Conservation (phyloP, 1,284 basidiomycete species). For the Athelia sp. region DNA sequence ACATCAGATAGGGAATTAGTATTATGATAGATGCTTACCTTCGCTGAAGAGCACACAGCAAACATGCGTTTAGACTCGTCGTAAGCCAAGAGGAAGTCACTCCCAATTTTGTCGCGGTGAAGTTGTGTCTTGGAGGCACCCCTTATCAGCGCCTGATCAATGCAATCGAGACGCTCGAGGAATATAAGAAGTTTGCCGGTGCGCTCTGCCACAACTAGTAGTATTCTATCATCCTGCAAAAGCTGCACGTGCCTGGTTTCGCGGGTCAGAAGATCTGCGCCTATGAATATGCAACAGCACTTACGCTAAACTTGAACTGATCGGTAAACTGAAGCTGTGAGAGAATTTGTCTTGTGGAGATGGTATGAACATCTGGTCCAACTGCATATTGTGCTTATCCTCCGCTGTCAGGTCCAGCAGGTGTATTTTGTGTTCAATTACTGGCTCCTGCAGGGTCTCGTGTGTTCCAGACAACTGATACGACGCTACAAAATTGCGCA, state of each 20-base stretch:
- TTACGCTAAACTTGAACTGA: slow-evolving; percentile 30
- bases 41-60: slow-evolving; percentile 34
- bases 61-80: slow-evolving; percentile 46
- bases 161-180: slow-evolving; percentile 26
- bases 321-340: slow-evolving; percentile 28
- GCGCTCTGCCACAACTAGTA: slow-evolving; percentile 36
- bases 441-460: slow-evolving; percentile 17
- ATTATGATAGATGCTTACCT: slow-evolving; percentile 25
- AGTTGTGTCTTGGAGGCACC: slow-evolving; percentile 20
- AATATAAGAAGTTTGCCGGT: slow-evolving; percentile 30
- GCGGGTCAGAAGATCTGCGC: slow-evolving; percentile 25
- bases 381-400: slow-evolving; percentile 36
- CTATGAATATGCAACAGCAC: slow-evolving; percentile 11
- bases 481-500: background rate
- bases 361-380: slow-evolving; percentile 32
- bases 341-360: slow-evolving; percentile 23
- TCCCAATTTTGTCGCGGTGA: slow-evolving; percentile 40
- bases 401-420: slow-evolving; percentile 32
- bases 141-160: slow-evolving; percentile 27
- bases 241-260: slow-evolving; percentile 33
- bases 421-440: slow-evolving; percentile 28
- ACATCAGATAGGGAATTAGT: background rate
- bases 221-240: slow-evolving; percentile 31
- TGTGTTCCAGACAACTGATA: slow-evolving; percentile 14
- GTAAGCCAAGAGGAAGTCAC: slow-evolving; percentile 36